Percentiles rank a stretch among this genome's conserved stretches.
These are phyloP conservation scores for Ganoderma lingzhi DNA, from an alignment of 1,284 basidiomycete species.

Conservation along the genomic window DNA sequence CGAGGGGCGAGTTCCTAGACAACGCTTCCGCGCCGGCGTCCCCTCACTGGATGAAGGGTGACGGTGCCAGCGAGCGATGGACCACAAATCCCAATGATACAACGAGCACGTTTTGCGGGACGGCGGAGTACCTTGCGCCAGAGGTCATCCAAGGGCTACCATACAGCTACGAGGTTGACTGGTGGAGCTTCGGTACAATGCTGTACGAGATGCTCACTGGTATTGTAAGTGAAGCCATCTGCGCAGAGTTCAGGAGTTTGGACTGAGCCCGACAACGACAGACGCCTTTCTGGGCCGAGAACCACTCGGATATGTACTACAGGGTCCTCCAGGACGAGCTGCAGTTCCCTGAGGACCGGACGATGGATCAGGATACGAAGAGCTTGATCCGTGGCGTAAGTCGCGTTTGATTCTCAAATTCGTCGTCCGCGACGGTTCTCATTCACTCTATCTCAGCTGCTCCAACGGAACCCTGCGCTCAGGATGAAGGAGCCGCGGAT, in stretches of 20 bases:
- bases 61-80: slow-evolving; percentile 62
- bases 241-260: slow-evolving; percentile 22
- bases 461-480: slow-evolving; percentile 91
- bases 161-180: slow-evolving; percentile 96
- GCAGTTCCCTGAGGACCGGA: slow-evolving; percentile 88
- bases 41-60: slow-evolving; percentile 78
- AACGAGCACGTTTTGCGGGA: slow-evolving; percentile 89
- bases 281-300: slow-evolving; percentile 95
- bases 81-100: slow-evolving; percentile 62
- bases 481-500: slow-evolving; percentile 93
- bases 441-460: slow-evolving; percentile 59
- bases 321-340: slow-evolving; percentile 89
- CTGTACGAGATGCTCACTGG: slow-evolving; percentile 94
- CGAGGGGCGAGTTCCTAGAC: slow-evolving; percentile 58
- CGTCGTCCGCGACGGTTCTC: slow-evolving; percentile 11
- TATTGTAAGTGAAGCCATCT: slow-evolving; percentile 66
- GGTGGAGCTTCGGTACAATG: slow-evolving; percentile 99
- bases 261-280: slow-evolving; percentile 42
- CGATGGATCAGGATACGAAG: slow-evolving; percentile 94
- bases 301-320: slow-evolving; percentile 95
- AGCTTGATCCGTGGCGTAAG: slow-evolving; percentile 92
- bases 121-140: slow-evolving; percentile 93
- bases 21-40: slow-evolving; percentile 52
- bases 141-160: slow-evolving; percentile 92
- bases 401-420: slow-evolving; percentile 26